Base-by-base conservation (phyloP, 1,284 basidiomycete genomes). In the Ustilago xerochloae region DNA sequence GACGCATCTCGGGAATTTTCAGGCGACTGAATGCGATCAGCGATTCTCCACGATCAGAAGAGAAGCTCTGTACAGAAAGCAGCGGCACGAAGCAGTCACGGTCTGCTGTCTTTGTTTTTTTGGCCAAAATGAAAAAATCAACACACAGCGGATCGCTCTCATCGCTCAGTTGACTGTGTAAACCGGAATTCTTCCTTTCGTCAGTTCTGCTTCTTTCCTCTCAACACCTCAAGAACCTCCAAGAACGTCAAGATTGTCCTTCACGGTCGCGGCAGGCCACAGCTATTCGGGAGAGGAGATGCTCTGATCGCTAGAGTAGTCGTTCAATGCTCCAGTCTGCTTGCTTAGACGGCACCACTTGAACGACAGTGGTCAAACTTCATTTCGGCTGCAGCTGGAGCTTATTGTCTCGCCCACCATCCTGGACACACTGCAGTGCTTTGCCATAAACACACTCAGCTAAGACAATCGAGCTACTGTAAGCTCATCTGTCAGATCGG, bases 11-110 rank as follows among this genome's bases (percentile, higher is more conserved):
- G 29, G 54, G 20, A 48, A 26, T 48, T 30, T 32, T 28, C 26
- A 30, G 54, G 9, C 20, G 35, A 2, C 16, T 10, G 6, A 8
- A n/a, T 13, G 46, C 47, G 56, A 58, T 58, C 56, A 58, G 56
- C 56, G 55, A 57, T 57, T 45, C 47, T 56, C 20, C 28, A 30
- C 46, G 56, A 58, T 50, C 56, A 45, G 55, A 50, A 58, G 56
- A 48, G 24, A 15, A 38, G n/a, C n/a, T n/a, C n/a, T n/a, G n/a
- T n/a, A n/a, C n/a, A n/a, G n/a, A n/a, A n/a, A n/a, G n/a, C n/a
- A n/a, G n/a, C n/a, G n/a, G n/a, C n/a, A n/a, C n/a, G n/a, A n/a
- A n/a, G 41, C 41, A 24, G 22, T 26, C 41, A 43, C 41, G 22
- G 13, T 24, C 16, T 16, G 6, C 9, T 18, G n/a, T n/a, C 41